Percentiles rank a stretch among this genome's conserved stretches.
Evolutionary conservation across 805 yeast genomes (phyloP).

Genomic region (Yamadazyma akitaensis): DNA sequence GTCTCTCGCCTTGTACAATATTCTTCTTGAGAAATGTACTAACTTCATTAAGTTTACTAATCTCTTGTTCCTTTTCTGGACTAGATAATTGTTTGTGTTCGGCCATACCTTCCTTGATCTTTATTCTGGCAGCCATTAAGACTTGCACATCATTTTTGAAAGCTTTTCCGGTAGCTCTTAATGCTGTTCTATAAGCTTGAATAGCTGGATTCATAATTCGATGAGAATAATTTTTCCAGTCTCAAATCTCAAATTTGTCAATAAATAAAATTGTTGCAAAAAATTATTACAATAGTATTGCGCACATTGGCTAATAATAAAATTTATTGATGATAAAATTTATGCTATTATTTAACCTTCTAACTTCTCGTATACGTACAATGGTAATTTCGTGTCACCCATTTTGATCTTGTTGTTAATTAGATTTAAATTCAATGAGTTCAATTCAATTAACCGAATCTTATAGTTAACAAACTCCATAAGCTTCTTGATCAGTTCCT

Average conservation of each 20-base stretch:
- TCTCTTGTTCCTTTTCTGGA: slow-evolving; percentile 37
- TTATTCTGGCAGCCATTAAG: slow-evolving; percentile 55
- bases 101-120: slow-evolving; percentile 55
- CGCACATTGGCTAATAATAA: slow-evolving; percentile 1
- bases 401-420: slow-evolving; percentile 25
- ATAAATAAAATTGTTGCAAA: not conserved
- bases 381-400: slow-evolving; percentile 45
- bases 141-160: slow-evolving; percentile 50
- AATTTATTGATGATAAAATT: not conserved
- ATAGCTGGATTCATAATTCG: slow-evolving; percentile 23
- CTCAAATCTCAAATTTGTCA: not conserved
- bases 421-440: slow-evolving; percentile 44
- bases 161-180: slow-evolving; percentile 63
- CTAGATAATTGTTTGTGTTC: slow-evolving; percentile 21
- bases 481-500: slow-evolving; percentile 44
- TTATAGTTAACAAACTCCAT: slow-evolving; percentile 44
- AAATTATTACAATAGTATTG: not conserved
- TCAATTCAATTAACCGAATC: slow-evolving; percentile 42
- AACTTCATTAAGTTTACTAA: slow-evolving; percentile 62
- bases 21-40: slow-evolving; percentile 65
- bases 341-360: not conserved
- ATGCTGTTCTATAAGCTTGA: slow-evolving; percentile 61
- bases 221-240: not conserved
- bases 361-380: slow-evolving; percentile 46
- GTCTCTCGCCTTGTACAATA: slow-evolving; percentile 78